phyloP scores from a whole-genome alignment of 2,329 filamentous ascomycete genomes.

The Colletotrichum zoysiae region DNA sequence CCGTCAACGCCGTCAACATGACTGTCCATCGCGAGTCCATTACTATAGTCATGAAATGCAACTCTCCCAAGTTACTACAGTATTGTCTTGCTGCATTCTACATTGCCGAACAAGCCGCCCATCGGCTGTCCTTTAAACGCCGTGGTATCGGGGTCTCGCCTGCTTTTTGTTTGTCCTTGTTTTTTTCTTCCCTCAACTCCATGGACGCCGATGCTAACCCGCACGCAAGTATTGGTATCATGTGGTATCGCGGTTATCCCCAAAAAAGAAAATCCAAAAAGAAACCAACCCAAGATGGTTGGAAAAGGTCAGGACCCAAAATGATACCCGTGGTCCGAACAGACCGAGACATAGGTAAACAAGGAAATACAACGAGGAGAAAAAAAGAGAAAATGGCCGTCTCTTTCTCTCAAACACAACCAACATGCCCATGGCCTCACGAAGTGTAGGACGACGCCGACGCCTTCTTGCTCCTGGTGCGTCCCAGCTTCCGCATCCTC shows the following conservation, averaged over 20 bases:
- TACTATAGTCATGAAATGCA: not conserved
- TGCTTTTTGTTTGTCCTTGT: not conserved
- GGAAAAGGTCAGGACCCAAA: not conserved
- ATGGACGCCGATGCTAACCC: conserved; percentile 2
- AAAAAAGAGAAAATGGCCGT: too few relatives aligned
- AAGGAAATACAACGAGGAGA: not conserved
- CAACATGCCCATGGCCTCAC: not conserved
- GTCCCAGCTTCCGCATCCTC: conserved; percentile 13
- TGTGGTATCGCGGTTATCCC: conserved; percentile 3
- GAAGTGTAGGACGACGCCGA: conserved; percentile 4
- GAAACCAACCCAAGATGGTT: not conserved
- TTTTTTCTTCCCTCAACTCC: not conserved
- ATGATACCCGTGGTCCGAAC: not conserved
- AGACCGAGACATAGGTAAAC: not conserved
- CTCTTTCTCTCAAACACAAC: too few relatives aligned
- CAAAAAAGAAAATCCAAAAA: not conserved
- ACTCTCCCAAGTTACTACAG: not conserved
- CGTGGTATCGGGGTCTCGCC: not conserved
- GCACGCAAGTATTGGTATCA: not conserved
- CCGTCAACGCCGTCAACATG: not conserved
- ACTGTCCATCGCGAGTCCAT: not conserved
- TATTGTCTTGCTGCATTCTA: not conserved
- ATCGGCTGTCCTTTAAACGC: not conserved
- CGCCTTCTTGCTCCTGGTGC: not conserved
- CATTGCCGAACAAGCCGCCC: not conserved